A percentile compares a stretch with the other conserved stretches of the same genome.
Evolutionary conservation across 768 basidiomycete species (phyloP).

Genomic region (Galerina marginata): DNA sequence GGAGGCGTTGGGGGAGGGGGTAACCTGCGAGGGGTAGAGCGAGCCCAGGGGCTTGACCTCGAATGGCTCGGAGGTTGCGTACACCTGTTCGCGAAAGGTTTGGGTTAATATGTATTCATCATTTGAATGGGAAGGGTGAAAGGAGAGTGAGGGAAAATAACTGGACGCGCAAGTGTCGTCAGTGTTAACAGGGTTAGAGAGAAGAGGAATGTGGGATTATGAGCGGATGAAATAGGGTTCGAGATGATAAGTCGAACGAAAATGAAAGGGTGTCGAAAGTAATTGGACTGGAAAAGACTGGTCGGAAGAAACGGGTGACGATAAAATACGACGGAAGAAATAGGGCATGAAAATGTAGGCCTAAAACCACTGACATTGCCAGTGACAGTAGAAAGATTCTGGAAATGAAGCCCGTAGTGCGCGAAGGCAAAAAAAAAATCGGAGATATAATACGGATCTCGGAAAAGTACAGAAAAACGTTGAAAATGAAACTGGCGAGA

Average conservation of each 20-base stretch:
- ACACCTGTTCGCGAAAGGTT: slow-evolving; percentile 47
- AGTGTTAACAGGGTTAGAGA: too few species aligned
- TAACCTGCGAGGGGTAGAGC: slow-evolving; percentile 50
- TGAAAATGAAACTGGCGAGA: neutral
- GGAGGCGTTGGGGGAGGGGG: slow-evolving; percentile 31
- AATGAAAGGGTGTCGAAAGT: neutral
- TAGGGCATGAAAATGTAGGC: too few species aligned
- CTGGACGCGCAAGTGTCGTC: too few species aligned
- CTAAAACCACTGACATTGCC: too few species aligned
- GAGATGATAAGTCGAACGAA: neutral
- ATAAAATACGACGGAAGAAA: neutral
- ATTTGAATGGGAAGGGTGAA: neutral
- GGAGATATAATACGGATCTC: neutral
- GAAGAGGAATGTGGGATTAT: too few species aligned
- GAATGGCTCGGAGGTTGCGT: slow-evolving; percentile 58
- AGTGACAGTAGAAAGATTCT: too few species aligned
- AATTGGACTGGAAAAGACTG: neutral
- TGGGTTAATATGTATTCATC: neutral
- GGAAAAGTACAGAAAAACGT: neutral
- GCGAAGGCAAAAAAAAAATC: neutral
- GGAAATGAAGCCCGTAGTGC: neutral
- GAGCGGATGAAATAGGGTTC: too few species aligned
- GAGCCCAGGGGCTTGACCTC: slow-evolving; percentile 64
- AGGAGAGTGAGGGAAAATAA: neutral
- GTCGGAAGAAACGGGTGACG: neutral